Evolutionary conservation across 345 rosid species (phyloP), one percentile per base, ranked within the genome.

Genomic region (Clausena lansium): DNA sequence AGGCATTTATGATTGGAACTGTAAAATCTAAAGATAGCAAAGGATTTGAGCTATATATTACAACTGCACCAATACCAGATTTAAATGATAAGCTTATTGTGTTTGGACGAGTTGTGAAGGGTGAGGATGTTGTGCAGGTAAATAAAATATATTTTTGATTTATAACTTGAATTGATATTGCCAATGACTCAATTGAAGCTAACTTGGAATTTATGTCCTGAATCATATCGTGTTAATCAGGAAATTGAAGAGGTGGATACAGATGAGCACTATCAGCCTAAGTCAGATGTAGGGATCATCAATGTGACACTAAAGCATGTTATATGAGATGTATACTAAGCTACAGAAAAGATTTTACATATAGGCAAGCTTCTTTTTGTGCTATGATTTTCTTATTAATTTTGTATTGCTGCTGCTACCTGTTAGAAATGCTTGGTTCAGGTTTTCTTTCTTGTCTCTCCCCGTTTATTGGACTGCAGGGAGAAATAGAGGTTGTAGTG

Each of bases 241-340:
- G 99, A 95, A 90, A 95, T 93, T 17, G 99, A 95, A 81, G 99
- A 95, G 91, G 97, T 93, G 77, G 94, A 93, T 84, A 95, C 99
- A 10, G 98, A 95, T 82, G 96, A 89, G 78, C 94, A 88, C 81
- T 93, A 86, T 78, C 90, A 82, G 82, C 98, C 98, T 24, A 95
- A 91, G 83, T 86, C 96, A 33, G 77, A 83, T 2, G 81, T 91
- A 63, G 87, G 81, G 80, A 95, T 95, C 85, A 72, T 66, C 80
- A 64, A 76, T 3, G 87, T 89, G 79, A 80, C 86, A 52, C 83
- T 95, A 75, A 89, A 91, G 81, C 89, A 83, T 39, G 88, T 86
- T 35, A 61, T 85, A 67, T 94, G 88, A 89, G 28, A 25, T 19
- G 9, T 35, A 65, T n/a, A 20, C 15, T 33, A 22, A 67, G 62